Evolutionary conservation across 768 basidiomycete genomes (phyloP).

Genomic region (Tulasnella sp.): DNA sequence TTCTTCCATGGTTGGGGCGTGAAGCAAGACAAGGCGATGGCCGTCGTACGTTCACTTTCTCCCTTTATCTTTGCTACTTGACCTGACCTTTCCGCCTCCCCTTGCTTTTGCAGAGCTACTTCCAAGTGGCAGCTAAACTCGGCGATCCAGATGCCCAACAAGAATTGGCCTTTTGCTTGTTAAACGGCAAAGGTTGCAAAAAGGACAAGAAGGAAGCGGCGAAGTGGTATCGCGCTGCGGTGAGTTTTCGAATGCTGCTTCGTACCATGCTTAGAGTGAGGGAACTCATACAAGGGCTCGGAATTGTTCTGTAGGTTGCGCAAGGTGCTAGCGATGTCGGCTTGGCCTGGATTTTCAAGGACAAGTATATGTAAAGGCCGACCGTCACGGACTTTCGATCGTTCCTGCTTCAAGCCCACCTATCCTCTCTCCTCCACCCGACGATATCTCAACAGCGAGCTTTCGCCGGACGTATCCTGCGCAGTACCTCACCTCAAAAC

Average conservation of each 20-base stretch:
- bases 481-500: too few relatives aligned
- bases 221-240: slow-evolving; percentile 86
- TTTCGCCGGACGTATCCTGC: too few relatives aligned
- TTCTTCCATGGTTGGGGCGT: slow-evolving; percentile 94
- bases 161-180: slow-evolving; percentile 78
- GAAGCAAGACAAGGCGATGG: slow-evolving; percentile 83
- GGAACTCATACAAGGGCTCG: not conserved
- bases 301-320: slow-evolving; percentile 41
- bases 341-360: slow-evolving; percentile 88
- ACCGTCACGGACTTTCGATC: too few relatives aligned
- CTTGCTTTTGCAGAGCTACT: slow-evolving; percentile 58
- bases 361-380: slow-evolving; percentile 53
- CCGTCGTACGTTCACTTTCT: slow-evolving; percentile 26
- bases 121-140: slow-evolving; percentile 72
- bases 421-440: too few relatives aligned
- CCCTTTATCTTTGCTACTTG: not conserved
- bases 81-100: not conserved
- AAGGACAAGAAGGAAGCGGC: slow-evolving; percentile 83
- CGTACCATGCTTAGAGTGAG: not conserved
- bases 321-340: slow-evolving; percentile 81
- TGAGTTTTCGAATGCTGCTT: slow-evolving; percentile 38
- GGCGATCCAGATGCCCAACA: slow-evolving; percentile 85
- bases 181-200: slow-evolving; percentile 85
- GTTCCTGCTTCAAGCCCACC: too few relatives aligned
- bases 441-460: too few relatives aligned